A percentile compares a stretch with the other conserved stretches of the same genome.
Conservation (phyloP, 164 flowering plant genomes). For the Vitis rupestris region DNA sequence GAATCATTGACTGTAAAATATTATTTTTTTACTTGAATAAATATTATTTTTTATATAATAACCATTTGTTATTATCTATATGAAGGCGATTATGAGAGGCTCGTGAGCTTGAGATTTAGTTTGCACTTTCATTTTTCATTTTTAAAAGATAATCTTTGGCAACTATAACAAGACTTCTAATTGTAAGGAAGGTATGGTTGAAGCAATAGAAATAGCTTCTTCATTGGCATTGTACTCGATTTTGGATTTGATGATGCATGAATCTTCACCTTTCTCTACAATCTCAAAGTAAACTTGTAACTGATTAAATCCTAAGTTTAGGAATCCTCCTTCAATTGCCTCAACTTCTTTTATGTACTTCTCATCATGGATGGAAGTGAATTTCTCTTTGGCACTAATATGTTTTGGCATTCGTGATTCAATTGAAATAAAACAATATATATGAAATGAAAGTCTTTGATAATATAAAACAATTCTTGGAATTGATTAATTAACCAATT, state of each 20-base stretch:
- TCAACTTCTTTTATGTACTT: constrained; percentile 26
- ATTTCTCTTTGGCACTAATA: constrained; percentile 9
- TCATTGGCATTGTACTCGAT: constrained; percentile 24
- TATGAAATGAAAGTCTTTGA: not conserved
- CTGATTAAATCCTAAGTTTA: constrained; percentile 18
- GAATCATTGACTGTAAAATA: too few relatives aligned
- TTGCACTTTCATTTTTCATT: too few relatives aligned
- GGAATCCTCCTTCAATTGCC: constrained; percentile 27
- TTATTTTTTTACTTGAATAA: too few relatives aligned
- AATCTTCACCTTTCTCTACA: constrained; percentile 17
- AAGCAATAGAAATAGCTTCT: constrained; percentile 14
- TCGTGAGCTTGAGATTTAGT: too few relatives aligned
- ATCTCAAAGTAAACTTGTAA: constrained; percentile 18
- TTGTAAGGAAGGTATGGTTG: not conserved
- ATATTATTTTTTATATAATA: too few relatives aligned
- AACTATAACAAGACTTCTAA: not conserved
- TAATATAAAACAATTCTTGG: not conserved
- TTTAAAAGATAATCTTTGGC: not conserved
- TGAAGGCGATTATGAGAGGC: too few relatives aligned
- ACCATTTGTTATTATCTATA: too few relatives aligned
- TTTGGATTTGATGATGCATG: constrained; percentile 11
- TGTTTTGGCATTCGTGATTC: not conserved
- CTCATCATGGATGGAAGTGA: constrained; percentile 16
- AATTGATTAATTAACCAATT: not conserved
- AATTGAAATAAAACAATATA: not conserved